Conservation (phyloP, 1,284 basidiomycete species). For the Hymenochaete sp. region DNA sequence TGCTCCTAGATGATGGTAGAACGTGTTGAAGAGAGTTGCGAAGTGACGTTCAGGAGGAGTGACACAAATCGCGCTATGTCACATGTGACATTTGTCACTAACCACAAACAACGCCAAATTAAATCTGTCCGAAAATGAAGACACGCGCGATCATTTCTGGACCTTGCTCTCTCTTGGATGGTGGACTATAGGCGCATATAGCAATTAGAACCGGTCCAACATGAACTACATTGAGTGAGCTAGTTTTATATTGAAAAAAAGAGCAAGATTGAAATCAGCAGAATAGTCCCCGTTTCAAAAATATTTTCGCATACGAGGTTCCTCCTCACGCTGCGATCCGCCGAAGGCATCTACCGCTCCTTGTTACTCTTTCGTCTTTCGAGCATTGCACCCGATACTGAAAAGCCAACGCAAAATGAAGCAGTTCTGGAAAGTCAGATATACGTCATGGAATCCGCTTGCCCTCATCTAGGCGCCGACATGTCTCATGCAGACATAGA, state of each 20-base stretch:
- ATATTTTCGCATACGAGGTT: conserved; percentile 61
- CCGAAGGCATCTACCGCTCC: conserved; percentile 55
- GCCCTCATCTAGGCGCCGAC: conserved; percentile 80
- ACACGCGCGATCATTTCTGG: too few species aligned
- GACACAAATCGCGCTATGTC: too few species aligned
- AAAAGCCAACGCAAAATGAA: conserved; percentile 11
- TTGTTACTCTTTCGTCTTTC: conserved; percentile 62
- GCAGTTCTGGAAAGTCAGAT: conserved; percentile 37
- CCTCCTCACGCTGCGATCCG: conserved; percentile 57
- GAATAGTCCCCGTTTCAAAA: conserved; percentile 40
- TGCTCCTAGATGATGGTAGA: too few species aligned
- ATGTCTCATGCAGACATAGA: conserved; percentile 76
- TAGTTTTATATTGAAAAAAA: not conserved
- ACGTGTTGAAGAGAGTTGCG: too few species aligned
- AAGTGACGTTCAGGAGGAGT: too few species aligned
- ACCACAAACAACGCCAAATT: too few species aligned
- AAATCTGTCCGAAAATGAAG: too few species aligned
- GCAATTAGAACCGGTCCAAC: not conserved
- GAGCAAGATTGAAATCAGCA: conserved; percentile 23
- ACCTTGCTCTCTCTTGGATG: too few species aligned
- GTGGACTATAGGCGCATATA: not conserved
- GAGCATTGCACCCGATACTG: conserved; percentile 1
- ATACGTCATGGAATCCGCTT: conserved; percentile 80
- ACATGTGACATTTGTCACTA: too few species aligned
- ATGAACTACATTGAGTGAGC: conserved; percentile 14